Evolutionary conservation across 1,284 basidiomycete species (phyloP).

Genomic region (Neolentinus lepideus): DNA sequence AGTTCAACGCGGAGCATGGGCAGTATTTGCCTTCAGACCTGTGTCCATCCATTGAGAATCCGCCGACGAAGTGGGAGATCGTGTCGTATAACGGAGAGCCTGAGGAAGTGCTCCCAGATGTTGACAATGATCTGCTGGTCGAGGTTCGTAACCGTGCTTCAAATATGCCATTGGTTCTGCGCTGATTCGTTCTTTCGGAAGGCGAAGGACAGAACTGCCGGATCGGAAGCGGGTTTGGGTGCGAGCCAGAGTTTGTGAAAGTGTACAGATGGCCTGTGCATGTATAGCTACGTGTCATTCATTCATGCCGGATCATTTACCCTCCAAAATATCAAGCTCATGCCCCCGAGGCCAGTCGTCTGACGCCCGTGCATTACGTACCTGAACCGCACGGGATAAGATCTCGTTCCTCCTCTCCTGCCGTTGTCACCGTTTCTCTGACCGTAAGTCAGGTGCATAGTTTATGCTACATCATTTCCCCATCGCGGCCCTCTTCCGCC

Average conservation of each 20-base stretch:
- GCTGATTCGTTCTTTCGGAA: background rate
- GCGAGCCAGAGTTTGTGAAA: background rate
- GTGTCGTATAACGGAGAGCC: slow-evolving; percentile 44
- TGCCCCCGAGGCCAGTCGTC: background rate
- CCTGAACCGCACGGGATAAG: background rate
- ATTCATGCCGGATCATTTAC: background rate
- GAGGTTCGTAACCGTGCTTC: slow-evolving; percentile 30
- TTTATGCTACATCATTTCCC: too few species aligned
- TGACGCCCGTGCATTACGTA: background rate
- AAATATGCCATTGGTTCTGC: background rate
- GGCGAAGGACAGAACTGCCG: background rate
- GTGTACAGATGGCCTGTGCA: background rate
- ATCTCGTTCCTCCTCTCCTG: background rate
- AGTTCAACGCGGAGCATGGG: slow-evolving; percentile 68
- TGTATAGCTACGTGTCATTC: background rate
- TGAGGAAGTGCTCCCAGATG: slow-evolving; percentile 48
- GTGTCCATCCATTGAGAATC: slow-evolving; percentile 64
- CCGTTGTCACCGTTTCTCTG: too few species aligned
- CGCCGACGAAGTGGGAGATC: slow-evolving; percentile 64
- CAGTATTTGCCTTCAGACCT: slow-evolving; percentile 68
- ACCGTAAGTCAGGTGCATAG: too few species aligned
- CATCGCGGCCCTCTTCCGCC: too few species aligned
- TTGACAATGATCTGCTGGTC: slow-evolving; percentile 49
- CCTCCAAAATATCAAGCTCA: background rate
- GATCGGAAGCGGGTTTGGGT: background rate